These are phyloP conservation scores for Corinectria fuckeliana DNA, from an alignment of 2,329 filamentous ascomycete genomes.

Conservation along the genomic window DNA sequence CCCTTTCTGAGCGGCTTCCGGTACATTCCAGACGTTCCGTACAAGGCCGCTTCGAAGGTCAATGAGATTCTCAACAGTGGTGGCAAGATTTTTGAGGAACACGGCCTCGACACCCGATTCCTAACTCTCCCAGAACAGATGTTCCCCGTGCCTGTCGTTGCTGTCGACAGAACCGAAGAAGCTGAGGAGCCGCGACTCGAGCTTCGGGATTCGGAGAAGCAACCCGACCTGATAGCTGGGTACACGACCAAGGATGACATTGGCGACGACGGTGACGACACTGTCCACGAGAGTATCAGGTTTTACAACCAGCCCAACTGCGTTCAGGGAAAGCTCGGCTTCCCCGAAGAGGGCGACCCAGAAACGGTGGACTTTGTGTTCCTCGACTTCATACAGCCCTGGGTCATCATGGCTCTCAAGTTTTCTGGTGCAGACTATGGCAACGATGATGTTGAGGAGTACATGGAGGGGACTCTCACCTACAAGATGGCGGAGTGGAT, in stretches of 20 bases:
- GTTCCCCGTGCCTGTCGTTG: conserved; percentile 32
- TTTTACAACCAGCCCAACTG: conserved; percentile 85
- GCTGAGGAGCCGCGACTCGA: conserved; percentile 41
- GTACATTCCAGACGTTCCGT: conserved; percentile 82
- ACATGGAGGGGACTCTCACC: conserved; percentile 62
- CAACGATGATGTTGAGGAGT: conserved; percentile 55
- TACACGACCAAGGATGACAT: conserved; percentile 91
- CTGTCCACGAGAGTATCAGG: conserved; percentile 75
- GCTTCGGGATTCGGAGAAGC: conserved; percentile 38
- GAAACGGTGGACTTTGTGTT: conserved; percentile 87
- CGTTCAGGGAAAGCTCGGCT: conserved; percentile 72
- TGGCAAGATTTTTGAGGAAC: conserved; percentile 53
- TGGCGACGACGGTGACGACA: conserved; percentile 87
- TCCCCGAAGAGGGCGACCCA: conserved; percentile 64
- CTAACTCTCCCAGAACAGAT: conserved; percentile 58
- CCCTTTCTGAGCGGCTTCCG: conserved; percentile 84
- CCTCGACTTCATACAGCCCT: conserved; percentile 87
- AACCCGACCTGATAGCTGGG: conserved; percentile 63
- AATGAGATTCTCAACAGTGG: conserved; percentile 63
- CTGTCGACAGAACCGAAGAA: conserved; percentile 17
- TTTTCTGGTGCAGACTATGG: conserved; percentile 60
- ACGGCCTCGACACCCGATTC: conserved; percentile 50
- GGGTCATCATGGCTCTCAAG: conserved; percentile 77
- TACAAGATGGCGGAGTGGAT: conserved; percentile 65
- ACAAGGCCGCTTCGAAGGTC: conserved; percentile 74